These are phyloP conservation scores for Elongisporangium anandrum DNA, from an alignment of 352 stramenopile species.

Conservation along the genomic window DNA sequence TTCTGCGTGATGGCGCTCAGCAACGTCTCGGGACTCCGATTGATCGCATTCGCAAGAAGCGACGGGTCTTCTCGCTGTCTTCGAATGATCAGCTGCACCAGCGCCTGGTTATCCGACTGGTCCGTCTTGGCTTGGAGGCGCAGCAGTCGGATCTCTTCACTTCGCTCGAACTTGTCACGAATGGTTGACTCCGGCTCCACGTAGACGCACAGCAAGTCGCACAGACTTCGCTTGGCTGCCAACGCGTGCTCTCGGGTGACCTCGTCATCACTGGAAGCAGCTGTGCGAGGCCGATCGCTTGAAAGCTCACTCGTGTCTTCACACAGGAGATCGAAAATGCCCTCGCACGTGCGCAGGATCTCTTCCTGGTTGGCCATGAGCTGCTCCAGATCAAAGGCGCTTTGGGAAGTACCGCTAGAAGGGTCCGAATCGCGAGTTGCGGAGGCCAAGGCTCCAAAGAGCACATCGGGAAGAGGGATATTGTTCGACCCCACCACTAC, in stretches of 20 bases:
- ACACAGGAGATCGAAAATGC: slow-evolving; percentile 60
- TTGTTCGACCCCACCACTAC: neutral
- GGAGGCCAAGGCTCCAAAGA: slow-evolving; percentile 29
- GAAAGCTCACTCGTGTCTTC: slow-evolving; percentile 8
- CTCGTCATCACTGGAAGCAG: neutral
- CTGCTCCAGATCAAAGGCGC: slow-evolving; percentile 7
- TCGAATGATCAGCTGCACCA: slow-evolving; percentile 53
- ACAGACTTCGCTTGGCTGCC: slow-evolving; percentile 25
- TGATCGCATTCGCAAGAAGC: slow-evolving; percentile 55
- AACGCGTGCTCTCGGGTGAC: neutral
- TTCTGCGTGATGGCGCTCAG: slow-evolving; percentile 53
- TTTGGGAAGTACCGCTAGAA: slow-evolving; percentile 8
- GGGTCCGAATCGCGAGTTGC: slow-evolving; percentile 13
- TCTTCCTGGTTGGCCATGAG: slow-evolving; percentile 16
- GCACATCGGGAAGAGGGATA: slow-evolving; percentile 41
- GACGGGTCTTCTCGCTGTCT: slow-evolving; percentile 46
- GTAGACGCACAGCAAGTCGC: slow-evolving; percentile 38
- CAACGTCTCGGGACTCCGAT: slow-evolving; percentile 63
- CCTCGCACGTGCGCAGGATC: slow-evolving; percentile 41
- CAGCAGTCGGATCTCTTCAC: slow-evolving; percentile 25
- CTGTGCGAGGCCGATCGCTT: neutral
- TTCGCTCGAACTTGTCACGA: slow-evolving; percentile 36
- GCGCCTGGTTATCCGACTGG: slow-evolving; percentile 13
- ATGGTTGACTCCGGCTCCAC: slow-evolving; percentile 39
- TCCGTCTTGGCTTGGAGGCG: slow-evolving; percentile 13